Evolutionary conservation across 192 early-diverging fungal species (phyloP), one percentile per base, ranked within the genome.

Genomic region (Jimgerdemannia flammicorona): DNA sequence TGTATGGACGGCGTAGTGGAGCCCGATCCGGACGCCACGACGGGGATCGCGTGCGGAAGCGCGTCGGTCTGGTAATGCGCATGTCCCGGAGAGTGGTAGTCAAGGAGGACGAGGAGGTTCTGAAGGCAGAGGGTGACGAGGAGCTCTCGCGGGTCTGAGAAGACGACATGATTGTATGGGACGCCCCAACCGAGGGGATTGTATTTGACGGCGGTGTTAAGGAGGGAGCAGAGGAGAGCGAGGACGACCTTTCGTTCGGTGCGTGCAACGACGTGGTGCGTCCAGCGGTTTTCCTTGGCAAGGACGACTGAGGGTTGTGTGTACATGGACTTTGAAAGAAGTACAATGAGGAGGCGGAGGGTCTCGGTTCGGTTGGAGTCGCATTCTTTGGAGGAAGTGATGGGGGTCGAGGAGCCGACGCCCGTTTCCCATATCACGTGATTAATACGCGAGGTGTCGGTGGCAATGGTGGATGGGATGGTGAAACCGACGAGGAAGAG

Each of bases 291-390:
- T 39, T 87, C 85, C 43, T 76, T 83, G 3, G 86, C 73, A 7
- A 86, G 70, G 7, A 89, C 78, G 8, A 81, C 74, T 1, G 82
- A 71, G 3, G 92, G 83, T 40, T 90, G 75, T 20, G 86, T 81
- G 81, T 98, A 97, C 87, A 98, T 93, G 4, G 91, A 89, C 76
- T 87, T 84, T 4, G 95, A 96, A 71, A 95, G 83, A 8, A 98
- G 74, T 1, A 92, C 90, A 0, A 95, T 78, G 3, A 98, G 81
- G 14, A 98, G 84, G 17, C 95, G 90, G 67, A 96, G 71, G 2
- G 91, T 83, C 72, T 98, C 96, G 54, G 91, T 88, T 42, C 95
- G 89, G 75, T 93, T 91, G 44, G 77, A 71, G n/a, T 91, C 89
- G 40, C 90, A 80, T 54, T 95, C 92, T 75, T 90, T 87, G 19